Evolutionary conservation across 2,329 filamentous ascomycete genomes (phyloP).

Genomic region (Hymenoscyphus infarciens): DNA sequence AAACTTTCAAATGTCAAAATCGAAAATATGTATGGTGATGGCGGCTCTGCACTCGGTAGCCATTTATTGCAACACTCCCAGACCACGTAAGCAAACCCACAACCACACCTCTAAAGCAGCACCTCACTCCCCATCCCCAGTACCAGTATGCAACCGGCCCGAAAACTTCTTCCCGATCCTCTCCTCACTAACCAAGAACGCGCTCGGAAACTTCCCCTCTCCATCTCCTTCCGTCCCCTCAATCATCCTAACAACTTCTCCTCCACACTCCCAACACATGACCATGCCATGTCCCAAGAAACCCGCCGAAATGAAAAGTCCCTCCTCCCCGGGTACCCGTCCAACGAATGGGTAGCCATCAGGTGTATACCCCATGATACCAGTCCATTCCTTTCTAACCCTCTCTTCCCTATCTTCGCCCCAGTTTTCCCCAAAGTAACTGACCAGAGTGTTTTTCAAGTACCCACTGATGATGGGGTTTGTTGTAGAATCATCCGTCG

Average conservation of each 20-base stretch:
- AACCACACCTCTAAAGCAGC: neutral
- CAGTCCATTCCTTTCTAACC: slow-evolving; percentile 48
- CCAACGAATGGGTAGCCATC: slow-evolving; percentile 54
- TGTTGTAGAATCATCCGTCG: slow-evolving; percentile 40
- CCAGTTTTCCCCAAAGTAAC: slow-evolving; percentile 40
- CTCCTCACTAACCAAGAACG: slow-evolving; percentile 46
- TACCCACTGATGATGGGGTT: slow-evolving; percentile 27
- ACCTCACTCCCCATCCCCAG: neutral
- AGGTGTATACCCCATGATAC: slow-evolving; percentile 54
- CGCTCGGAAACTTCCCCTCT: slow-evolving; percentile 25
- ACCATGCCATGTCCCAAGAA: slow-evolving; percentile 33
- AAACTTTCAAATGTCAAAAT: no score
- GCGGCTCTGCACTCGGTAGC: no score
- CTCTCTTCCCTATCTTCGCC: slow-evolving; percentile 39
- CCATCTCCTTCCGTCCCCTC: slow-evolving; percentile 10
- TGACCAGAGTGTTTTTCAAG: slow-evolving; percentile 28
- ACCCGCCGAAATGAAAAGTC: slow-evolving; percentile 28
- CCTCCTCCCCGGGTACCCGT: slow-evolving; percentile 40
- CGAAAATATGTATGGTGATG: no score
- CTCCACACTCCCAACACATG: slow-evolving; percentile 25
- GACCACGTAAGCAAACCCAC: neutral
- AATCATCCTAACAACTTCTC: slow-evolving; percentile 25
- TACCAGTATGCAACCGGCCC: slow-evolving; percentile 11
- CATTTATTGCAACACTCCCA: neutral
- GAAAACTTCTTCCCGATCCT: slow-evolving; percentile 41